phyloP scores from a whole-genome alignment of 2,329 filamentous ascomycete species.

The Aspergillus puulaauensis region DNA sequence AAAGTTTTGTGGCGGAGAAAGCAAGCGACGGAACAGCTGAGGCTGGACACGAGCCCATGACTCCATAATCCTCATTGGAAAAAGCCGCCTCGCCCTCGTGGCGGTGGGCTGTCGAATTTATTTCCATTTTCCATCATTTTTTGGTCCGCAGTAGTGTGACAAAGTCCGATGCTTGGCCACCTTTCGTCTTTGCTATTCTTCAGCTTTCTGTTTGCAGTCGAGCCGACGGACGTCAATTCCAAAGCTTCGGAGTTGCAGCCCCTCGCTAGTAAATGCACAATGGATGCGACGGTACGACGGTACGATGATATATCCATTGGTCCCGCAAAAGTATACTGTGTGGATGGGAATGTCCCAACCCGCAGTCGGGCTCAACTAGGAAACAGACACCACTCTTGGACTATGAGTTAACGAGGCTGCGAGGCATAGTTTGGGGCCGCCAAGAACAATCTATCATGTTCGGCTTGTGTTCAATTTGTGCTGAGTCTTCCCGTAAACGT shows the following conservation, averaged over 20 bases:
- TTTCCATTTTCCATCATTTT: background rate
- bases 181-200: background rate
- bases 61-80: constrained; percentile 8
- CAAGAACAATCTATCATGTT: constrained; percentile 1
- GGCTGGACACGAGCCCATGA: background rate
- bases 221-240: background rate
- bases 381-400: background rate
- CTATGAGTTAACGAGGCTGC: background rate
- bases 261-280: background rate
- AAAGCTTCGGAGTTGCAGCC: background rate
- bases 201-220: background rate
- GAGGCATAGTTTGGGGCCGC: background rate
- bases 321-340: too few species aligned
- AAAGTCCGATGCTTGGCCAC: background rate
- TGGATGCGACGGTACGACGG: background rate
- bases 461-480: constrained; percentile 2
- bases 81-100: constrained; percentile 33
- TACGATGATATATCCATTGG: too few species aligned
- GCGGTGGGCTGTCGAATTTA: constrained; percentile 16
- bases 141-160: constrained; percentile 1
- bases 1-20: background rate
- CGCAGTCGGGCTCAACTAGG: background rate
- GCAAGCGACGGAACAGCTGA: background rate
- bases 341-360: background rate
- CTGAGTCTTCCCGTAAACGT: background rate